These are phyloP conservation scores for Zalaria obscura DNA, from an alignment of 2,329 filamentous ascomycete genomes.

Conservation along the genomic window DNA sequence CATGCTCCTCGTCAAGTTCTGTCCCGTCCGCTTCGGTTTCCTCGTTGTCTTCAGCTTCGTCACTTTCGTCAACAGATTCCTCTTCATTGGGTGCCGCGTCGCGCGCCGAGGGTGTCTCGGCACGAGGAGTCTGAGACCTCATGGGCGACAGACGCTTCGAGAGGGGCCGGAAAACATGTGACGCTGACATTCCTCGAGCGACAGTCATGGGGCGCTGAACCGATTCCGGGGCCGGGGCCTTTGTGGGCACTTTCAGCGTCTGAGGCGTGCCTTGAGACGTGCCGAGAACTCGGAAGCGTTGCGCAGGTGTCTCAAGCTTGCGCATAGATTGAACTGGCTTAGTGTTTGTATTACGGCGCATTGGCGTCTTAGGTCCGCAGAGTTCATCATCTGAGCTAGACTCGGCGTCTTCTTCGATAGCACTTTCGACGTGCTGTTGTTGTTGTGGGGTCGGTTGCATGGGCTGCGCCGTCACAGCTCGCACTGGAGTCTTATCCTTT, in stretches of 20 bases:
- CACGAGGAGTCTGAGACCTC: too few species aligned
- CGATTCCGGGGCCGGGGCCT: conserved; percentile 1
- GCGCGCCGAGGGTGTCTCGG: too few species aligned
- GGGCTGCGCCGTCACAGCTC: not conserved
- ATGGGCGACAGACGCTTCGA: not conserved
- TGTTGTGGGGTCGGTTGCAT: not conserved
- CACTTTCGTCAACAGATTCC: not conserved
- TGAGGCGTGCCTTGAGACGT: conserved; percentile 4
- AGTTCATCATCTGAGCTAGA: conserved; percentile 8
- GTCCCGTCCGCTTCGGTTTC: conserved; percentile 3
- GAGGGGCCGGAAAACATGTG: conserved; percentile 7
- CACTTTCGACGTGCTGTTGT: not conserved
- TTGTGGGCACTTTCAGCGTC: conserved; percentile 7
- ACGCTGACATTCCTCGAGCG: conserved; percentile 2
- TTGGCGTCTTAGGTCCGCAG: conserved; percentile 8
- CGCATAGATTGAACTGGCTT: not conserved
- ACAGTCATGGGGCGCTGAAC: conserved; percentile 7
- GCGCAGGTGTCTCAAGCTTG: conserved; percentile 3
- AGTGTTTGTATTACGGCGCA: conserved; percentile 2
- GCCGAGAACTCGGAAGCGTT: conserved; percentile 1
- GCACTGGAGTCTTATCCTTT: too few species aligned
- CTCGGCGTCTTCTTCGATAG: not conserved
- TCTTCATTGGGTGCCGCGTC: too few species aligned
- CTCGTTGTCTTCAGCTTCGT: conserved; percentile 4
- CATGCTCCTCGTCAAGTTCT: conserved; percentile 3